Conservation (phyloP, 2,329 filamentous ascomycete species). For the Trichoderma sp. region DNA sequence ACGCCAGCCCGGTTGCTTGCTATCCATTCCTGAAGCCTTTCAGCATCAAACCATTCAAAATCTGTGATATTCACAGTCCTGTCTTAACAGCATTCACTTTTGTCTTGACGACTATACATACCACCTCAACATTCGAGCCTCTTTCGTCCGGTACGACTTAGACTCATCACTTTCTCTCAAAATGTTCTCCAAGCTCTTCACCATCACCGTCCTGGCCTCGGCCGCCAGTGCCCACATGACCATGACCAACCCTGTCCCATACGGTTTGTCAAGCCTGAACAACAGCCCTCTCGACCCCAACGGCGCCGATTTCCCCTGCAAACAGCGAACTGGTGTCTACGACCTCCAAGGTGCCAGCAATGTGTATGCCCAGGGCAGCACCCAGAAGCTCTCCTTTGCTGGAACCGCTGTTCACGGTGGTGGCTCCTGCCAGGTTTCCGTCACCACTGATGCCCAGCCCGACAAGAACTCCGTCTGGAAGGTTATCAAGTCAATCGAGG, state of each 20-base stretch:
- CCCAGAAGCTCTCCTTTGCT: constrained; percentile 55
- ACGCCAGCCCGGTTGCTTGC: constrained; percentile 15
- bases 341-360: constrained; percentile 51
- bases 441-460: constrained; percentile 74
- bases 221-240: constrained; percentile 71
- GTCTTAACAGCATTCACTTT: background rate
- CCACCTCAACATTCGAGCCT: constrained; percentile 21
- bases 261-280: no score
- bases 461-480: constrained; percentile 70
- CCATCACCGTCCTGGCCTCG: constrained; percentile 55
- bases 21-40: constrained; percentile 26
- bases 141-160: constrained; percentile 35
- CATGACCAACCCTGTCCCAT: constrained; percentile 67
- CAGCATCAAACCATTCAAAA: constrained; percentile 17
- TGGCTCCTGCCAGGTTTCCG: constrained; percentile 84
- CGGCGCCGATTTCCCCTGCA: constrained; percentile 94
- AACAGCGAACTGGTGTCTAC: constrained; percentile 51
- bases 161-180: constrained; percentile 34
- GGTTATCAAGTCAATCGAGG: constrained; percentile 84
- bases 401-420: constrained; percentile 82
- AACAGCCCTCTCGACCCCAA: no score
- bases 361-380: constrained; percentile 49
- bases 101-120: constrained; percentile 31
- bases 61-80: constrained; percentile 19
- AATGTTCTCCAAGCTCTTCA: constrained; percentile 51